Evolutionary conservation across 768 basidiomycete species (phyloP), one percentile per base, ranked within the genome.

Genomic region (Tylopilus sp.): DNA sequence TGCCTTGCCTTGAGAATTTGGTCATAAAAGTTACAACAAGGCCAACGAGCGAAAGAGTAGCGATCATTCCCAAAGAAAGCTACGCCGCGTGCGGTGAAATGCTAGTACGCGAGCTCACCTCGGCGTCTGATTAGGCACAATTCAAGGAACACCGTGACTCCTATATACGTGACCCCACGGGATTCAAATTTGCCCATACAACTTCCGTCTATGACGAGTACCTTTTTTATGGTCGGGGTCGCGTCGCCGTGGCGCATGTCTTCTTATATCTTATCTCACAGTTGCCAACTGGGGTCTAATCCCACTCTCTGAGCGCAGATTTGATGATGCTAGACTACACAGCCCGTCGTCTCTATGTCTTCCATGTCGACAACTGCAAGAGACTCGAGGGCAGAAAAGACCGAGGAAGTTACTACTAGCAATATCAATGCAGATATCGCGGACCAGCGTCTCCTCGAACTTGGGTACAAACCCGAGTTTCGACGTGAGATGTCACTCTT

Each of bases 401-500:
- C 46, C 36, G 54, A 69, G 40, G 58, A 52, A 6, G 36, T 51
- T 28, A 40, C 19, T 3, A 19, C 25, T 11, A 24, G 42, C 8
- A 55, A 31, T 21, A 57, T 45, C 31, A 36, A 56, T 31, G 49
- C 29, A 1, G 54, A 54, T 24, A 19, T 28, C 34, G 67, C 63
- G 21, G 76, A 83, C 65, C 65, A 71, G 55, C 73, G 78, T 26
- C 68, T 80, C 47, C 70, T 74, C 41, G 76, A 79, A 38, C 74
- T 83, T 17, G 82, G 81, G 11, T 82, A 83, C 61, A 76, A 74
- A 58, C 72, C 76, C 45, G 77, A 82, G 56, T 83, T 82, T 62
- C 70, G 76, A n/a, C 72, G 82, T 28, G 79, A 82, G 59, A 82
- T 84, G 78, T 79, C 79, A 13, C 67, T 81, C 30, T 82, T 78